These are phyloP conservation scores for Corinectria fuckeliana DNA, from an alignment of 2,329 filamentous ascomycete species.

Conservation along the genomic window DNA sequence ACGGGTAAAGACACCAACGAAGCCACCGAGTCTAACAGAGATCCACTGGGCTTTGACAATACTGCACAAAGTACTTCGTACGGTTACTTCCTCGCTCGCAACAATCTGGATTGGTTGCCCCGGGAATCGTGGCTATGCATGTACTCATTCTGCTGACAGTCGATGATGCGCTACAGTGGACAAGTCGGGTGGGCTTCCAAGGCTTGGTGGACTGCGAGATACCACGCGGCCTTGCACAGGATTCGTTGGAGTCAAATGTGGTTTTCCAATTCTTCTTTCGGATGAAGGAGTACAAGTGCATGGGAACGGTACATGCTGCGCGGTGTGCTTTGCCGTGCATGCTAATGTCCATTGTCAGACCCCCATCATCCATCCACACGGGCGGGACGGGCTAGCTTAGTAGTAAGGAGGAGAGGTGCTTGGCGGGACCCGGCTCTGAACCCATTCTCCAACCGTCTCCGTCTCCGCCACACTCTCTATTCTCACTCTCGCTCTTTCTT, in stretches of 20 bases:
- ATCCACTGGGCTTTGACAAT: no score
- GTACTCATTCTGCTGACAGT: neutral
- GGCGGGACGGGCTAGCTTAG: neutral
- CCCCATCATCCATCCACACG: neutral
- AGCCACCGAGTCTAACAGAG: no score
- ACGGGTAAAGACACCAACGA: no score
- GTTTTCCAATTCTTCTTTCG: no score
- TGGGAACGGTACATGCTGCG: neutral
- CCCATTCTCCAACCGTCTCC: neutral
- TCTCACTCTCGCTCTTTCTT: neutral
- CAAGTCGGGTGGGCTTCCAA: neutral
- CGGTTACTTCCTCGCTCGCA: neutral
- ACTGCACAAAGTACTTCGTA: no score
- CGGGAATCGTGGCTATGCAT: constrained; percentile 13
- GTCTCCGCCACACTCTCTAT: constrained; percentile 1
- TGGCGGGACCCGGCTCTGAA: neutral
- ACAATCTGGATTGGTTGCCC: constrained; percentile 2
- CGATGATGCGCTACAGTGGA: constrained; percentile 6
- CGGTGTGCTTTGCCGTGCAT: neutral
- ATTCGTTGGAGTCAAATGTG: neutral
- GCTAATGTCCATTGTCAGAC: no score
- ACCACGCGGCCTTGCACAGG: neutral
- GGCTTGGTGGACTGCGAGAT: neutral
- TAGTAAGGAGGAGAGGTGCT: neutral
- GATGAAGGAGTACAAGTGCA: no score